Evolutionary conservation across 805 yeast genomes (phyloP).

Genomic region (Yarrowia porcina): DNA sequence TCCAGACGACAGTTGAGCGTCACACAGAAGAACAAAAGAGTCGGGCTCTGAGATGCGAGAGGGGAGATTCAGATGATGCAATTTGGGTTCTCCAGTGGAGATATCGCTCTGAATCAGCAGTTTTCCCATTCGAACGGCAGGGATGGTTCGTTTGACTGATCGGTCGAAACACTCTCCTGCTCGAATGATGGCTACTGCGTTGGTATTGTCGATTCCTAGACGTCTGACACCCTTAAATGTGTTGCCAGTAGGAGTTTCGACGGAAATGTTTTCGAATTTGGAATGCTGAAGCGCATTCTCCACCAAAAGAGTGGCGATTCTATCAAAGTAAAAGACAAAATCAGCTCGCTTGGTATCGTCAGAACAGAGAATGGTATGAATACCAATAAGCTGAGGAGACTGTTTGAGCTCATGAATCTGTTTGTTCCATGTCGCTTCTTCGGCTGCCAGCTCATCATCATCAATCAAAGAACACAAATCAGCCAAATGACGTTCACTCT

Average conservation of each 20-base stretch:
- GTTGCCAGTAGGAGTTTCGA: constrained; percentile 46
- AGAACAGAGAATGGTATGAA: constrained; percentile 67
- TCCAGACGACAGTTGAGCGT: constrained; percentile 86
- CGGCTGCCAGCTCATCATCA: constrained; percentile 28
- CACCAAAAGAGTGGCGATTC: constrained; percentile 70
- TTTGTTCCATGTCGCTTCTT: constrained; percentile 25
- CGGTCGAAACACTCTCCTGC: constrained; percentile 92
- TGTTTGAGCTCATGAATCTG: constrained; percentile 38
- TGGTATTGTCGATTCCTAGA: constrained; percentile 46
- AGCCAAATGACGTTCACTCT: constrained; percentile 64
- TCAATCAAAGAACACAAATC: constrained; percentile 59
- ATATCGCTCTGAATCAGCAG: constrained; percentile 84
- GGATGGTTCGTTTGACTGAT: constrained; percentile 71
- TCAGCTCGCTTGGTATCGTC: constrained; percentile 59
- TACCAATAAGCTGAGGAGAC: constrained; percentile 66
- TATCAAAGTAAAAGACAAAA: constrained; percentile 80
- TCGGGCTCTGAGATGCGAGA: constrained; percentile 32
- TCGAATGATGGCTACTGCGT: constrained; percentile 76
- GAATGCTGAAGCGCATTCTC: constrained; percentile 53
- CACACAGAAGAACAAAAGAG: constrained; percentile 58
- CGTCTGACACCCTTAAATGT: constrained; percentile 35
- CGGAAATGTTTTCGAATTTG: constrained; percentile 29
- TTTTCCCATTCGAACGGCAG: constrained; percentile 72
- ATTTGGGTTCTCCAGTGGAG: constrained; percentile 87
- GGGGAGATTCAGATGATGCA: constrained; percentile 80